phyloP scores from a whole-genome alignment of 257 asterid genomes.

The Anisodus tanguticus region DNA sequence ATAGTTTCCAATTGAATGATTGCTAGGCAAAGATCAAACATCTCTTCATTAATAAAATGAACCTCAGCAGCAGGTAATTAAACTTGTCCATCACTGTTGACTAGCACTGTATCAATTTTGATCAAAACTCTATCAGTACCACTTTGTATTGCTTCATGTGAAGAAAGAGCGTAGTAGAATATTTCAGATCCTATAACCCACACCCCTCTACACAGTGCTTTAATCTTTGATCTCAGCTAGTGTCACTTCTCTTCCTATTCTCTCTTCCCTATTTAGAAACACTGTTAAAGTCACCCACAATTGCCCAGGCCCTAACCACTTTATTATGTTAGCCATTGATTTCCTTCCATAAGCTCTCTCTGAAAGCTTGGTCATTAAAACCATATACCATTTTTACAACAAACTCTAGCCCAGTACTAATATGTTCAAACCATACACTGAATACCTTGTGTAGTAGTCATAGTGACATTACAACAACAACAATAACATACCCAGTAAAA shows the following conservation, averaged over 20 bases:
- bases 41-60: neutral
- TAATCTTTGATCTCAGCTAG: neutral
- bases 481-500: too few relatives aligned
- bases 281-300: neutral
- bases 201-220: too few relatives aligned
- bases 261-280: neutral
- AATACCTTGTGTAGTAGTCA: too few relatives aligned
- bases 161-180: neutral
- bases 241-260: neutral
- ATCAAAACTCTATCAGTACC: neutral
- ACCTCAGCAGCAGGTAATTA: neutral
- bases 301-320: neutral
- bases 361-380: neutral
- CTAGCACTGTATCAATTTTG: neutral
- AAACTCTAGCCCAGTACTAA: neutral
- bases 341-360: too few relatives aligned
- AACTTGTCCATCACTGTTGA: neutral
- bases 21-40: neutral
- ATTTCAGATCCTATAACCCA: neutral
- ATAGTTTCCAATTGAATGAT: neutral
- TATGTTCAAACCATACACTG: too few relatives aligned
- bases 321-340: too few relatives aligned
- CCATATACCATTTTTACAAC: neutral
- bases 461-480: too few relatives aligned
- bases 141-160: neutral